Base-by-base conservation (phyloP, 352 stramenopile species). In the Phytophthora sp. region DNA sequence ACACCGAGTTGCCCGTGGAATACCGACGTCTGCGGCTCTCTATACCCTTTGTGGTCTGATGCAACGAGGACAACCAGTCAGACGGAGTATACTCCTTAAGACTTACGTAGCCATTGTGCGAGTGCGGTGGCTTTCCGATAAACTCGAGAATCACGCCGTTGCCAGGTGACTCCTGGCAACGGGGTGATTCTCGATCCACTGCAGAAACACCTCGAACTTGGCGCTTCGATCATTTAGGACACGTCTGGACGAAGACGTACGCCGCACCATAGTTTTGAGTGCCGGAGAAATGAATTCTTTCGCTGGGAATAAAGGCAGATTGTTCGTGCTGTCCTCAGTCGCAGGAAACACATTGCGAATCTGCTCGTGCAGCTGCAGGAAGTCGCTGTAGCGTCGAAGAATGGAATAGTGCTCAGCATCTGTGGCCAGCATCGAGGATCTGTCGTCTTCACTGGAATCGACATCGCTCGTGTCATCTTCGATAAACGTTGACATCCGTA, bases 71-170 rank as follows among this genome's bases (percentile, higher is more conserved):
- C 27, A 88, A 57, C 79, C 79, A 90, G 60, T 88, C 71, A 53
- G 77, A 71, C 20, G 81, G 76, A 23, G 74, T 80, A 63, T 90
- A 90, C 58, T 85, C 72, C 35, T 90, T 90, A 12, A 90, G 65
- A 38, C 81, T 90, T 57, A 86, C 74, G 57, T 90, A 90, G 18
- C 79, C 80, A 23, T 79, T 57, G 20, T 73, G 79, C 54, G 65
- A 72, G 54, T 90, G 81, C 27, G 81, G 81, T 23, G 81, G 77
- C 36, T 74, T 70, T 12, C 81, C 79, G n/a, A 90, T 63, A 44
- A 90, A 90, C 9, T 76, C 60, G 5, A 69, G 30, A 50, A 72
- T 86, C 5, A 71, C 70, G 0, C 53, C 4, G 4, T 51, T 75
- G 9, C n/a, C n/a, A n/a, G n/a, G n/a, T n/a, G n/a, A n/a, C 61